Evolutionary conservation across 306 rosid species (phyloP), one percentile per base, ranked within the genome.

Genomic region (barrel medic (Medicago truncatula)): DNA sequence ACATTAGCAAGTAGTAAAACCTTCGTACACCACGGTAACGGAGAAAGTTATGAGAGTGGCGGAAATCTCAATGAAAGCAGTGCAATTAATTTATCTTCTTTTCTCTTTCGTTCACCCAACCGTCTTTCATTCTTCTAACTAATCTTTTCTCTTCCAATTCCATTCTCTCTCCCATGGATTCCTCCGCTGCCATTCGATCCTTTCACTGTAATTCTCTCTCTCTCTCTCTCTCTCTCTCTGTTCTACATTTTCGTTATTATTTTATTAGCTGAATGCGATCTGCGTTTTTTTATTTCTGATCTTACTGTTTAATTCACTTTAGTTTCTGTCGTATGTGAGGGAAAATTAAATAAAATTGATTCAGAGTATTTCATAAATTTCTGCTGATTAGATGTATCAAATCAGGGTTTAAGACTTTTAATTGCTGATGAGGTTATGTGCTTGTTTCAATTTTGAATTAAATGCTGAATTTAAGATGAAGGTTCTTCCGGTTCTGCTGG

Each of bases 141-240:
- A 53, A 28, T 36, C 14, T 64, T n/a, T 12, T 9, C 74, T 20
- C 31, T 54, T 52, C 53, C 83, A 59, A 40, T 78, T 79, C 80
- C 47, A 31, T 63, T 59, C 54, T 28, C 61, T 44, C 78, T 34
- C 75, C 79, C 80, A 92, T 95, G 98, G 97, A 92, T 41, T 85
- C 93, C 82, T 69, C 92, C 23, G 88, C 89, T 58, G 85, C 83
- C 54, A 79, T 88, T 88, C 92, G 90, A 74, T 88, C 97, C 70
- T 83, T 90, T 60, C 81, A 78, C 85, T 87, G 98, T 92, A 87
- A 60, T 28, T 77, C 76, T 81, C 81, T 76, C n/a, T n/a, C n/a
- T n/a, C 79, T 82, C 15, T 4, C 52, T 65, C 62, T 79, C 84
- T 78, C 66, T 79, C 83, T 82, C 18, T 74, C 43, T 28, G 31